These are phyloP conservation scores for Pholiota adiposa DNA, from an alignment of 1,284 basidiomycete species.

Conservation along the genomic window DNA sequence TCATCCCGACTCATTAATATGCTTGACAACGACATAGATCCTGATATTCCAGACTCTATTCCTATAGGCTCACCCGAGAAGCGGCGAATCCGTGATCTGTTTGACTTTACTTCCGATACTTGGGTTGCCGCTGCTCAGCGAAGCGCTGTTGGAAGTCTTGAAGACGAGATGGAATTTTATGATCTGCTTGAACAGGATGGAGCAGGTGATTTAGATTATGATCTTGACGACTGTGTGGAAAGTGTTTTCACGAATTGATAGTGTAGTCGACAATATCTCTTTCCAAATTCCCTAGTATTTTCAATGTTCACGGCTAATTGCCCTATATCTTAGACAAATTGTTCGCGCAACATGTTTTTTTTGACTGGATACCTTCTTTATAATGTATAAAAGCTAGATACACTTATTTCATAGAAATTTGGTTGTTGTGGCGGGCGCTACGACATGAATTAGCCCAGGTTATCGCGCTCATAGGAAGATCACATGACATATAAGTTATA, in stretches of 20 bases:
- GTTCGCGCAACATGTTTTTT: not conserved
- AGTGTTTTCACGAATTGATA: not conserved
- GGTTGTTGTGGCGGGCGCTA: too few species aligned
- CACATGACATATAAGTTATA: too few species aligned
- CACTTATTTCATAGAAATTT: too few species aligned
- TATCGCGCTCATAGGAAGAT: too few species aligned
- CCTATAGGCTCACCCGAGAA: not conserved
- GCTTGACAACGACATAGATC: not conserved
- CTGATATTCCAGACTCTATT: not conserved
- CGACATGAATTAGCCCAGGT: too few species aligned
- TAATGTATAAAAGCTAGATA: too few species aligned
- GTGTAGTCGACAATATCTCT: too few species aligned
- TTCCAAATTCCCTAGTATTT: too few species aligned
- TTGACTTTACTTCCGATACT: not conserved
- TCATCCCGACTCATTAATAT: not conserved
- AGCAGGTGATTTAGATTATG: not conserved
- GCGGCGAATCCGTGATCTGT: not conserved
- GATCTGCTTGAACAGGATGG: not conserved
- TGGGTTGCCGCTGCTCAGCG: not conserved
- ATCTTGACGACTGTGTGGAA: not conserved
- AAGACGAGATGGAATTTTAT: not conserved
- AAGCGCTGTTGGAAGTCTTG: not conserved
- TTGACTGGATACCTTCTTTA: not conserved
- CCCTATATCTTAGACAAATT: not conserved
- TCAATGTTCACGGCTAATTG: too few species aligned